Evolutionary conservation across 352 stramenopile species (phyloP), one percentile per base, ranked within the genome.

Genomic region (Phytophthora multivora): DNA sequence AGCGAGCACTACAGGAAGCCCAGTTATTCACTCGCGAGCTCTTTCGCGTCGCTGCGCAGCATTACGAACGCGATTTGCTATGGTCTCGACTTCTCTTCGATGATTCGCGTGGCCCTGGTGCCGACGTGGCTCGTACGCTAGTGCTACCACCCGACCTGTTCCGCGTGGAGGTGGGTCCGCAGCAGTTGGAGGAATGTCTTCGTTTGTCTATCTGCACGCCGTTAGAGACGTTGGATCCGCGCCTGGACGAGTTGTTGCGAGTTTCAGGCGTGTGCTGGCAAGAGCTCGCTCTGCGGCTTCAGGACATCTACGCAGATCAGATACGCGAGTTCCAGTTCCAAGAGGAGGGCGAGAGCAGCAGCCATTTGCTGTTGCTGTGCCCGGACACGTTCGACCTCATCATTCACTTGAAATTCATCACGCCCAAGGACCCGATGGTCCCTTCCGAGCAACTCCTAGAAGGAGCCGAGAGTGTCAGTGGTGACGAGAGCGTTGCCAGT

Each of bases 251-350:
- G 47, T 55, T 96, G 33, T 36, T 96, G 38, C 50, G 62, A 9
- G 79, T 94, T 3, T 68, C 84, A 3, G 75, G 75, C 42, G 86
- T 96, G 28, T 83, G 71, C 47, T 96, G 88, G 88, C 77, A 90
- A 42, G 85, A 95, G 59, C 80, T 94, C 33, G 79, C 82, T 8
- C 47, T 90, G 46, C 77, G 85, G 4, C 59, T 96, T n/a, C 77
- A 82, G 11, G 79, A 91, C 50, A 73, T 96, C 16, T 94, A 93
- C 61, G 72, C 79, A 5, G 83, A 88, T 25, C 76, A 93, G 56
- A 63, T 96, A 55, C 83, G 86, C 48, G 88, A 96, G 65, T 96
- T 95, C 54, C 84, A 91, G 50, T 96, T 96, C 63, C 68, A 88
- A 40, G 78, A 79, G 16, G 77, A 95, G 23, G 71, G 76, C 18